Percentiles rank a stretch among this genome's conserved stretches.
phyloP scores from a whole-genome alignment of 2,329 filamentous ascomycete genomes.

The Pestalotiopsis sp. region DNA sequence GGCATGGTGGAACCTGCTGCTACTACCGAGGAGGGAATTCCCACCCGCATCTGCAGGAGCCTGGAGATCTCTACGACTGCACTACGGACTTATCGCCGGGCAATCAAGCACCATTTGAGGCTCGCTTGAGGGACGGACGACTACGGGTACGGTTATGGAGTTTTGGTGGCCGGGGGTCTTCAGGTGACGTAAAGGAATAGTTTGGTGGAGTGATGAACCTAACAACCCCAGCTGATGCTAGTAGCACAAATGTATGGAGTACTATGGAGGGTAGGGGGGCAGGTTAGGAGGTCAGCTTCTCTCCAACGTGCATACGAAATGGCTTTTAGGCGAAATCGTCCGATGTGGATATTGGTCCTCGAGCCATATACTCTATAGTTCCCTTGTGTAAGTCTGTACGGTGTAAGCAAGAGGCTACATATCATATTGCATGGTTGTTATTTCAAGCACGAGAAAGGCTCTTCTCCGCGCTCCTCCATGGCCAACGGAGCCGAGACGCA shows the following conservation, averaged over 20 bases:
- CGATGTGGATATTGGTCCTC: neutral
- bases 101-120: neutral
- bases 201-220: neutral
- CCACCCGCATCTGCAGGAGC: neutral
- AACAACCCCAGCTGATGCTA: neutral
- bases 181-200: constrained; percentile 6
- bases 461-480: neutral
- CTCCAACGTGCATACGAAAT: neutral
- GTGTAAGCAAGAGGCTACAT: neutral
- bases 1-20: neutral
- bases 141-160: neutral
- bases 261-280: neutral
- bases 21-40: neutral
- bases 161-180: neutral
- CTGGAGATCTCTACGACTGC: neutral
- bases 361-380: too few species aligned
- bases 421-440: neutral
- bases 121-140: constrained; percentile 1
- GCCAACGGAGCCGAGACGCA: neutral
- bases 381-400: too few species aligned
- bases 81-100: too few species aligned
- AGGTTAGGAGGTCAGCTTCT: neutral
- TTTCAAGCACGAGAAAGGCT: neutral
- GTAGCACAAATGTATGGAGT: neutral
- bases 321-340: neutral